Conservation (phyloP, 768 basidiomycete species). For the Agaricus subrufescens region DNA sequence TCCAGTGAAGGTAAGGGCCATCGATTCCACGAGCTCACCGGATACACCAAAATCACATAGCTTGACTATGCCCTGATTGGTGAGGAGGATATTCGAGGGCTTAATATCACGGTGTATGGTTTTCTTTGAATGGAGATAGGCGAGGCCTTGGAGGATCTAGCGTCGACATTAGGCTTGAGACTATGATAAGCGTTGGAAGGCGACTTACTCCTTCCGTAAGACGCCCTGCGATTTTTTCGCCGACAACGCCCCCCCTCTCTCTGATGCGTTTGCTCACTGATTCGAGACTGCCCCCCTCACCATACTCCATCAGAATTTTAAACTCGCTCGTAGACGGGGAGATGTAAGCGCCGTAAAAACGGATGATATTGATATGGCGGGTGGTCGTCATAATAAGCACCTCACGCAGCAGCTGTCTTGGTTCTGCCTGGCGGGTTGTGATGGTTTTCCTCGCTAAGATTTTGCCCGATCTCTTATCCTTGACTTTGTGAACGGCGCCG, state of each 20-base stretch:
- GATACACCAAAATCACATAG: slow-evolving; percentile 97
- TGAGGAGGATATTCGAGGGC: slow-evolving; percentile 88
- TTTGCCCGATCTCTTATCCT: slow-evolving; percentile 70
- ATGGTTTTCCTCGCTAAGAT: slow-evolving; percentile 96
- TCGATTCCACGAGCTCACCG: slow-evolving; percentile 86
- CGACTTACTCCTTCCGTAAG: slow-evolving; percentile 84
- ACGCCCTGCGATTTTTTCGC: slow-evolving; percentile 86
- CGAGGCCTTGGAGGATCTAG: slow-evolving; percentile 86
- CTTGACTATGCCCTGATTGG: slow-evolving; percentile 85
- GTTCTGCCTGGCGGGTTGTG: slow-evolving; percentile 77
- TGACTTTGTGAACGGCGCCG: slow-evolving; percentile 93
- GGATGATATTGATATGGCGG: slow-evolving; percentile 81
- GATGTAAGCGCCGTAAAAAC: slow-evolving; percentile 91
- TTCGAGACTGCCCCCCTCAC: slow-evolving; percentile 89
- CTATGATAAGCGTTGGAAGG: slow-evolving; percentile 8
- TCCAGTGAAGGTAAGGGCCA: slow-evolving; percentile 95
- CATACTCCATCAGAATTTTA: slow-evolving; percentile 90
- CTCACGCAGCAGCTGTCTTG: slow-evolving; percentile 91
- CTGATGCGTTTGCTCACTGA: slow-evolving; percentile 82
- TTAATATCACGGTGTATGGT: slow-evolving; percentile 98
- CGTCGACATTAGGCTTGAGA: slow-evolving; percentile 11
- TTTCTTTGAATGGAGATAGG: slow-evolving; percentile 84
- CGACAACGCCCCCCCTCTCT: slow-evolving; percentile 71
- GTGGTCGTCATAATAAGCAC: slow-evolving; percentile 85
- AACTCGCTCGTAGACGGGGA: slow-evolving; percentile 86